Evolutionary conservation across 1,284 basidiomycete species (phyloP).

Genomic region (Termitomyces sp.): DNA sequence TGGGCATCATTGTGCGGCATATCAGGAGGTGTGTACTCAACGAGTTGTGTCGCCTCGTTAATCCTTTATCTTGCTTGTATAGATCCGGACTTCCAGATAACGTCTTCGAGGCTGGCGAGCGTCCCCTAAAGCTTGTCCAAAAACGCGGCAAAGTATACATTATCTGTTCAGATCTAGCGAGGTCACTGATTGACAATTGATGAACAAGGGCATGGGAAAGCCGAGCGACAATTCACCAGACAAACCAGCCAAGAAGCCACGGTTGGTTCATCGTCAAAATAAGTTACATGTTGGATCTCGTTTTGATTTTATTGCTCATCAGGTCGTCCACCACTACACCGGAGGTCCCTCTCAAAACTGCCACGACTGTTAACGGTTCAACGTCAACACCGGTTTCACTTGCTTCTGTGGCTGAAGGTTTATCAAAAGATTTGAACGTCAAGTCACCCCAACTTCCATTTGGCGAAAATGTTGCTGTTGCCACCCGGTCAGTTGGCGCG

Average conservation of each 20-base stretch:
- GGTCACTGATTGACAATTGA: constrained; percentile 14
- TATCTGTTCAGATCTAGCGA: constrained; percentile 14
- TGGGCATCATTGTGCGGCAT: constrained; percentile 93
- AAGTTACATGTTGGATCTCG: constrained; percentile 15
- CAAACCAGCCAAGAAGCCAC: constrained; percentile 70
- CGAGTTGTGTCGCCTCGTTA: constrained; percentile 13
- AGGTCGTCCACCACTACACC: constrained; percentile 42
- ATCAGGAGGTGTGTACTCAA: constrained; percentile 74
- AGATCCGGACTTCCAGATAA: constrained; percentile 76
- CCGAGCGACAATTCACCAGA: constrained; percentile 62
- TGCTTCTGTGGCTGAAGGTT: constrained; percentile 30
- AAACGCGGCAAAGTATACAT: constrained; percentile 71
- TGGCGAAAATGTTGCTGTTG: constrained; percentile 58
- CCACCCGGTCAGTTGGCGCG: constrained; percentile 44
- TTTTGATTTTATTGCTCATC: constrained; percentile 21
- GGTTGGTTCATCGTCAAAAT: constrained; percentile 35
- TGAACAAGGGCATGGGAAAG: constrained; percentile 54
- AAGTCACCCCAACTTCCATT: constrained; percentile 61
- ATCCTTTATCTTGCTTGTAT: constrained; percentile 2
- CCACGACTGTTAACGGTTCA: constrained; percentile 33
- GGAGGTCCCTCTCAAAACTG: constrained; percentile 32
- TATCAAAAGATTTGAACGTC: constrained; percentile 46
- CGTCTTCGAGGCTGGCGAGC: constrained; percentile 78
- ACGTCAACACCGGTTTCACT: constrained; percentile 32
- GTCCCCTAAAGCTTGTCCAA: constrained; percentile 59